phyloP scores from a whole-genome alignment of 2,329 filamentous ascomycete species.

The Diplodia mutila region DNA sequence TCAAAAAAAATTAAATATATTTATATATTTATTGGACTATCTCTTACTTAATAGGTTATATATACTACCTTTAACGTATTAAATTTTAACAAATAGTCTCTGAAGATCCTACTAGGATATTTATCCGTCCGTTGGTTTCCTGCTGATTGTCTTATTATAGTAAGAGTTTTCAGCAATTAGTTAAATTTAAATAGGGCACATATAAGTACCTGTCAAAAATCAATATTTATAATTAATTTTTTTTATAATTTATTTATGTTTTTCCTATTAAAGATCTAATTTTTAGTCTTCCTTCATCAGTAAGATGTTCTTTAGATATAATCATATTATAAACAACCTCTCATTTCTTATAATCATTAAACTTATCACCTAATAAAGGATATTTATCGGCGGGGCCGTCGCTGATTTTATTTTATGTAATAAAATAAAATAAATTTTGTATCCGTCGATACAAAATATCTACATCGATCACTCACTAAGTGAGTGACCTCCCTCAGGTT shows the following conservation, averaged over 20 bases:
- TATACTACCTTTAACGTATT: conserved; percentile 15
- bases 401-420: too few species aligned
- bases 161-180: conserved; percentile 15
- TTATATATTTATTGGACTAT: conserved; percentile 14
- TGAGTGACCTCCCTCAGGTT: too few species aligned
- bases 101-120: conserved; percentile 12
- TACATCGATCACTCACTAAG: too few species aligned
- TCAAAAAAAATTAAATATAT: conserved; percentile 17
- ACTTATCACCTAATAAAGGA: background rate
- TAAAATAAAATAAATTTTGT: too few species aligned
- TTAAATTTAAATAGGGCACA: conserved; percentile 15
- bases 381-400: too few species aligned
- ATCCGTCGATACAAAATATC: too few species aligned
- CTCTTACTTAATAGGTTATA: conserved; percentile 16
- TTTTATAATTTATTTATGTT: background rate
- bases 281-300: too few species aligned
- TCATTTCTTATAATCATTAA: background rate
- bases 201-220: conserved; percentile 13
- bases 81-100: conserved; percentile 18
- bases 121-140: conserved; percentile 12
- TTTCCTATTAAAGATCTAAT: background rate
- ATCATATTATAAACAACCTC: background rate
- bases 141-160: conserved; percentile 11
- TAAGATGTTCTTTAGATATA: too few species aligned
- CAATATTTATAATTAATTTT: background rate